Evolutionary conservation across 2,329 filamentous ascomycete species (phyloP), one percentile per base, ranked within the genome.

Genomic region (Pseudocercospora cruenta): DNA sequence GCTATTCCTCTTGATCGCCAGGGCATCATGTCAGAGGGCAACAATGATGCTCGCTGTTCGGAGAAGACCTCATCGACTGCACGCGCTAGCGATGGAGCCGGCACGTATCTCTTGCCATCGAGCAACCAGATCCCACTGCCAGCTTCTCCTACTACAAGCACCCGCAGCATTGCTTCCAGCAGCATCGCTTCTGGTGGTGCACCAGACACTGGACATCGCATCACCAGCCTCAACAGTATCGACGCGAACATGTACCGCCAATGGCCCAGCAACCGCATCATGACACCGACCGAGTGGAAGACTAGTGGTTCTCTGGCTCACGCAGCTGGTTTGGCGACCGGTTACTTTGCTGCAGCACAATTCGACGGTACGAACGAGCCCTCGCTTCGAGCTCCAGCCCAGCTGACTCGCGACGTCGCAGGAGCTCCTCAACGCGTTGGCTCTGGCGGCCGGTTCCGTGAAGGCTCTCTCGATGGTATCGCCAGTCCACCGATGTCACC

Each of bases 241-340:
- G 74, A 75, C 43, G 73, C 73, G 7, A 70, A 63, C 39, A 63
- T 73, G 21, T 69, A 69, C 53, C 69, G 66, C 47, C 66, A 71
- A 28, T 73, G 69, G 67, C 70, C 71, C 19, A 69, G 68, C 9
- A 65, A 65, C 36, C 71, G 73, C 28, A 72, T 77, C 64, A 73
- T 78, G 68, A 77, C 74, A 31, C 74, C 75, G 4, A 70, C 73
- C 24, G 76, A 77, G 36, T 77, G 72, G 74, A 77, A 75, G 61
- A 71, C 73, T 8, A 69, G 68, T 36, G 72, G 69, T 58, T 77
- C 75, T 1, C 69, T 76, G 21, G 70, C 75, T 12, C 74, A 74
- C 24, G 72, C 72, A n/a, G 71, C 75, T 26, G 74, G 72, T n/a
- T 53, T 77, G 21, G 72, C 73, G 3, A 72, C 72, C 26, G 74